A percentile compares a stretch with the other conserved stretches of the same genome.
phyloP scores from a whole-genome alignment of 345 rosid species.

The Carallia brachiata region DNA sequence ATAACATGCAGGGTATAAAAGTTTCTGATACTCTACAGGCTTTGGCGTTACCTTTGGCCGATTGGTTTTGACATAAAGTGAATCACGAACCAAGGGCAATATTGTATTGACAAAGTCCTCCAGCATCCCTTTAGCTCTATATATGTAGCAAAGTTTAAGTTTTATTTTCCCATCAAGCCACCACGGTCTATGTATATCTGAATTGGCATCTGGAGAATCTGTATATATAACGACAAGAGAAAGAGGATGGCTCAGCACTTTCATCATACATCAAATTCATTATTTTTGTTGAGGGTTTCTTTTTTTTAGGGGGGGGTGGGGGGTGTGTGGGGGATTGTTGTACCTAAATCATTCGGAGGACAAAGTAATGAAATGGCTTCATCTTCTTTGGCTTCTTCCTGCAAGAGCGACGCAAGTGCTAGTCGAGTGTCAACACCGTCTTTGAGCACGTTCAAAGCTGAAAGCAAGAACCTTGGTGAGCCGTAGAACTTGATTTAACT shows the following conservation, averaged over 20 bases:
- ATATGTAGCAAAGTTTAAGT: constrained; percentile 70
- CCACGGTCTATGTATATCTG: constrained; percentile 57
- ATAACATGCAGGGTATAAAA: neutral
- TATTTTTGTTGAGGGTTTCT: neutral
- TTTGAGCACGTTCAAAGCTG: constrained; percentile 62
- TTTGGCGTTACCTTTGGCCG: constrained; percentile 55
- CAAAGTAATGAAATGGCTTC: constrained; percentile 76
- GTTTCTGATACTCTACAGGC: neutral
- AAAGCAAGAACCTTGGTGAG: constrained; percentile 19
- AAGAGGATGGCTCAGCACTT: neutral
- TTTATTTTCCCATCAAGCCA: constrained; percentile 71
- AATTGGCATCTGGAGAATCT: constrained; percentile 24
- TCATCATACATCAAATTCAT: neutral
- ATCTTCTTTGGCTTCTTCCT: constrained; percentile 76
- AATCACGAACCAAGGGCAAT: constrained; percentile 63
- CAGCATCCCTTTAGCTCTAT: constrained; percentile 74
- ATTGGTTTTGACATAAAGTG: constrained; percentile 50
- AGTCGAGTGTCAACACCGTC: constrained; percentile 65
- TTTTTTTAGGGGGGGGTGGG: no score
- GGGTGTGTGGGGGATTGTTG: no score
- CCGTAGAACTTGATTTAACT: neutral
- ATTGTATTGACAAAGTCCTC: constrained; percentile 67
- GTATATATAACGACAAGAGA: constrained; percentile 14
- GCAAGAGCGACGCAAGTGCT: constrained; percentile 70
- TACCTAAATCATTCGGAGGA: constrained; percentile 67